Evolutionary conservation across 2,329 filamentous ascomycete genomes (phyloP).

Genomic region (Uncinocarpus reesii): DNA sequence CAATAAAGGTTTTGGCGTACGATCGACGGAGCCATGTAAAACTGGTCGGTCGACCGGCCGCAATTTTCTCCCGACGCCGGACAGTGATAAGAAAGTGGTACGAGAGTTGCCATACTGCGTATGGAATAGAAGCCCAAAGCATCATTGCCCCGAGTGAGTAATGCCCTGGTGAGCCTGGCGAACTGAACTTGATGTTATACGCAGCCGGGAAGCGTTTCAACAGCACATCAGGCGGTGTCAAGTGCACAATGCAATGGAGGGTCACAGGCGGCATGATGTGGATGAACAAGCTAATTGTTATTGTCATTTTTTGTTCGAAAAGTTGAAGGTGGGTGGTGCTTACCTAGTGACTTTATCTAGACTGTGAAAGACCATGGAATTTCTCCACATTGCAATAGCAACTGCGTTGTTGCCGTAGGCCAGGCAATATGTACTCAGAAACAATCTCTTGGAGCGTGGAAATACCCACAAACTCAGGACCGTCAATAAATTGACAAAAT

Average conservation of each 20-base stretch:
- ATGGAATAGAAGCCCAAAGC: constrained; percentile 85
- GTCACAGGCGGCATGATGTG: constrained; percentile 98
- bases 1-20: constrained; percentile 82
- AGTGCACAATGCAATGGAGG: constrained; percentile 82
- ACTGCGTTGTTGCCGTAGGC: constrained; percentile 95
- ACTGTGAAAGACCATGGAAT: constrained; percentile 95
- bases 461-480: constrained; percentile 82
- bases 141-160: constrained; percentile 80
- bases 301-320: constrained; percentile 1
- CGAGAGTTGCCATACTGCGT: constrained; percentile 79
- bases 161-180: constrained; percentile 62
- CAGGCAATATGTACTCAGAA: constrained; percentile 84
- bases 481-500: constrained; percentile 87
- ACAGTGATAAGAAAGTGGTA: constrained; percentile 97
- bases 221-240: constrained; percentile 58
- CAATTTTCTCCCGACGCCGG: constrained; percentile 88
- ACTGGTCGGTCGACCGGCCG: constrained; percentile 84
- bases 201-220: constrained; percentile 69
- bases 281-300: constrained; percentile 69
- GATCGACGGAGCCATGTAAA: constrained; percentile 94
- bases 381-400: constrained; percentile 98
- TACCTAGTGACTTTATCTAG: constrained; percentile 92
- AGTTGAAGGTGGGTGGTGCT: constrained; percentile 27
- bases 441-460: constrained; percentile 77
- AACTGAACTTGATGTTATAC: constrained; percentile 62